Base-by-base conservation (phyloP, 495 filamentous ascomycete species). In the Aspergillus haitiensis region DNA sequence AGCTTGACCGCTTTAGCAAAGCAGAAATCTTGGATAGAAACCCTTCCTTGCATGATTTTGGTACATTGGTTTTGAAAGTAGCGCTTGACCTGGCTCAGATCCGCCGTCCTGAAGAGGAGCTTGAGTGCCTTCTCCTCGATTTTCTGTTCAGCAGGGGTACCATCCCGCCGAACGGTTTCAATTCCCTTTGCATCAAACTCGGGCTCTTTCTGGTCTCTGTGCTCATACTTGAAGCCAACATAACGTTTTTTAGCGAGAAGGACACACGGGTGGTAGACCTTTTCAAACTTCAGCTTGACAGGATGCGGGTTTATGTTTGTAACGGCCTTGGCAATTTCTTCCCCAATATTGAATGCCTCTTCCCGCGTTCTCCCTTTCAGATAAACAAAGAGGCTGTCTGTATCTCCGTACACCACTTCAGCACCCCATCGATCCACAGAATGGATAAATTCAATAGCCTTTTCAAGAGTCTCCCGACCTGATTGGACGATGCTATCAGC, bases 121-220 rank as follows among this genome's bases (percentile, higher is more conserved):
- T 90, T 90, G 12, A 98, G 80, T 5, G 90, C 91, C 65, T 92
- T 95, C 75, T 98, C 94, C 77, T 97, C 92, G 61, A 98, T 97
- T 76, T 93, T 97, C 70, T 98, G 95, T 71, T 96, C 91, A 0
- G 93, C 94, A 0, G 93, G 92, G 3, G 91, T 97, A 47, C 94
- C 94, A 73, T 98, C 94, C 55, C 94, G 84, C 8, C 94, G 84
- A 31, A 98, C 93, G 0, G 95, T 98, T 77, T 98, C 94, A 58
- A 97, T 98, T 33, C 94, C 94, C 69, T 98, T 98, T 45, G 95
- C 94, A 68, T 98, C 94, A 62, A 98, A 98, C 16, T 95, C 91
- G 18, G 94, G 95, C 61, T 89, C 85, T 16, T 71, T 78, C 69
- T 98, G 93, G 15, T 82, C 74, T 31, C 82, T 84, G 60, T 81